Evolutionary conservation across 1,284 basidiomycete genomes (phyloP), one percentile per base, ranked within the genome.

Genomic region (Phenoliferia sp.): DNA sequence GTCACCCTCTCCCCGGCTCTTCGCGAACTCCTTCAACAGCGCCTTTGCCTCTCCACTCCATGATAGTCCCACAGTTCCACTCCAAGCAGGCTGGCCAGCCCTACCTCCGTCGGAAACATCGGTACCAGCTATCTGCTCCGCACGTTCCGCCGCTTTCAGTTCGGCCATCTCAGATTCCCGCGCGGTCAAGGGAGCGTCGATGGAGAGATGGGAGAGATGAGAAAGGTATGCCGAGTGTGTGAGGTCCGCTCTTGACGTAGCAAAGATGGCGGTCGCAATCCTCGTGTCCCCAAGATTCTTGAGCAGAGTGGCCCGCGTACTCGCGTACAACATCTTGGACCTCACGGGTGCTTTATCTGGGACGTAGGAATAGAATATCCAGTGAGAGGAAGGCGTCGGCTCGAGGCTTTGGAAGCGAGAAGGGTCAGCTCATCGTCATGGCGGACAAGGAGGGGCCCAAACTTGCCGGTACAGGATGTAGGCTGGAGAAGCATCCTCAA

Each of bases 261-360:
- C 91, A 77, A 92, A 93, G 67, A 94, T 82, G 63, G 85, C 85
- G 76, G 91, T 88, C 17, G 86, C 85, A 79, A 94, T 92, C 65
- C 86, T 80, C 57, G 85, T 82, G 4, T 90, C 88, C 56, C 91
- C 91, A 1, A 94, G 83, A 5, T 85, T 82, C 78, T 87, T 91
- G 58, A 88, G 83, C 28, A 94, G 82, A 9, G 88, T 85, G 32
- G 84, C 83, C 61, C 91, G 86, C 0, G 88, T 88, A 1, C 91
- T 89, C n/a, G 92, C 92, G 78, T 94, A 94, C 33, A 95, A 82
- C 92, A 94, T 95, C 89, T 95, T 72, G 17, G 44, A 29, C 0
- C 66, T 63, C 16, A 69, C 66, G 33, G 59, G 66, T 0, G 69
- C 56, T 17, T 54, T 17, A 56, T 73, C 72, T 12, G 72, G 72